phyloP scores from a whole-genome alignment of 2,329 filamentous ascomycete species.

The Monosporascus sp. region DNA sequence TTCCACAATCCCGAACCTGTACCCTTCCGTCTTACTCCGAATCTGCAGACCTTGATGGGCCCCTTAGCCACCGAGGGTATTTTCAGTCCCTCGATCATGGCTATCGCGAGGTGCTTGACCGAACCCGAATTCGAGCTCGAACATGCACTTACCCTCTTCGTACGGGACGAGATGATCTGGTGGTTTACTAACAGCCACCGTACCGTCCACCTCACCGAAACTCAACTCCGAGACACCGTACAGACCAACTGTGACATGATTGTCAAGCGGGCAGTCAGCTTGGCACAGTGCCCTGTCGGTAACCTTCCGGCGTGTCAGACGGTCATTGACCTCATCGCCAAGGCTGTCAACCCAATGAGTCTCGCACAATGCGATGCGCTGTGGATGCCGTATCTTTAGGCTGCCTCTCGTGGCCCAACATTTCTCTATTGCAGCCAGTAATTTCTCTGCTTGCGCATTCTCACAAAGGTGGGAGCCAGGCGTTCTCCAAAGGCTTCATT shows the following conservation, averaged over 20 bases:
- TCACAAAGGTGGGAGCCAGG: not conserved
- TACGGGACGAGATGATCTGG: constrained; percentile 95
- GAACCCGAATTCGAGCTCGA: constrained; percentile 89
- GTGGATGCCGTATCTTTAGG: constrained; percentile 93
- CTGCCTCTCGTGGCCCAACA: not conserved
- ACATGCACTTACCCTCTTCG: constrained; percentile 88
- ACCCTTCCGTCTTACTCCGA: constrained; percentile 94
- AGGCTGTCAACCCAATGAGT: constrained; percentile 87
- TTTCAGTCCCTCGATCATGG: constrained; percentile 92
- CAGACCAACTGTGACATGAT: constrained; percentile 85
- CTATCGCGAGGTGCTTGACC: constrained; percentile 87
- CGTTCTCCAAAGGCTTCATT: not conserved
- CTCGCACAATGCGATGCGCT: constrained; percentile 83
- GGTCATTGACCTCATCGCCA: constrained; percentile 88
- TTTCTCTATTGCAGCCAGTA: not conserved
- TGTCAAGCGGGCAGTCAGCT: constrained; percentile 80
- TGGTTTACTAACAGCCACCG: constrained; percentile 85
- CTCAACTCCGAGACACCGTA: constrained; percentile 71
- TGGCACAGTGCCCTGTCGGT: constrained; percentile 72
- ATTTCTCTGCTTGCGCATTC: not conserved
- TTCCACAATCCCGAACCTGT: constrained; percentile 96
- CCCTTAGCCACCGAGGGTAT: constrained; percentile 94
- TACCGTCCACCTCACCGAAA: constrained; percentile 52
- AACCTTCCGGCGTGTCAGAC: constrained; percentile 95
- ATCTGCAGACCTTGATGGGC: constrained; percentile 92